Percentiles rank a stretch among this genome's conserved stretches.
phyloP scores from a whole-genome alignment of 2,329 filamentous ascomycete species.

The Verticillium isaacii region DNA sequence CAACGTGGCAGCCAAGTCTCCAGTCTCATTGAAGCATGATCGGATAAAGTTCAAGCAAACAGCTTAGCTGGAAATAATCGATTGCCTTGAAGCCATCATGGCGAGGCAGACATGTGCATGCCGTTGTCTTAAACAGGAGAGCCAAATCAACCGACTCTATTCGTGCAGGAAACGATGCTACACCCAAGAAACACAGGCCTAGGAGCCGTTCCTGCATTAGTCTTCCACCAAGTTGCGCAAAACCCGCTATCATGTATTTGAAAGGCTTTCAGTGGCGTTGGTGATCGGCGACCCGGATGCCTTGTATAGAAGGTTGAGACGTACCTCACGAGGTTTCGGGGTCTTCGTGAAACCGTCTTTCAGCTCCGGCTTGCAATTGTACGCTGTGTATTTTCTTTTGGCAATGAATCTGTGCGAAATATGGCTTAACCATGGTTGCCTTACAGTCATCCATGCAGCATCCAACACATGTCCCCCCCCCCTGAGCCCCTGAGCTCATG shows the following conservation, averaged over 20 bases:
- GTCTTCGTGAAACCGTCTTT: neutral
- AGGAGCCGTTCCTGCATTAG: neutral
- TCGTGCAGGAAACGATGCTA: neutral
- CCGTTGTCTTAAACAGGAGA: neutral
- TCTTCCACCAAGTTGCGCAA: neutral
- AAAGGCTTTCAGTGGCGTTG: neutral
- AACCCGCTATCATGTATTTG: neutral
- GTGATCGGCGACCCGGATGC: neutral
- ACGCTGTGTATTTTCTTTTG: neutral
- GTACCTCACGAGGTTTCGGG: neutral
- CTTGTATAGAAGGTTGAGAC: neutral
- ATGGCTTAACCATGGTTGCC: neutral
- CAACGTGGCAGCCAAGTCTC: conserved; percentile 12
- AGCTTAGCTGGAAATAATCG: neutral
- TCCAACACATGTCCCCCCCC: neutral
- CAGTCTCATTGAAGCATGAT: neutral
- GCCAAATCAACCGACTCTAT: neutral
- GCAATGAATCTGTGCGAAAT: neutral
- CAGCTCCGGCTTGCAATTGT: neutral
- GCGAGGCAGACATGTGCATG: neutral
- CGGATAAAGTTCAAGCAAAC: neutral
- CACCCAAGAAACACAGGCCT: neutral
- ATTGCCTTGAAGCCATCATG: neutral
- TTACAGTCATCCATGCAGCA: neutral
- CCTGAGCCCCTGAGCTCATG: neutral